Percentiles rank a stretch among this genome's conserved stretches.
Evolutionary conservation across 345 rosid genomes (phyloP).

Genomic region (Boechera divaricarpa): DNA sequence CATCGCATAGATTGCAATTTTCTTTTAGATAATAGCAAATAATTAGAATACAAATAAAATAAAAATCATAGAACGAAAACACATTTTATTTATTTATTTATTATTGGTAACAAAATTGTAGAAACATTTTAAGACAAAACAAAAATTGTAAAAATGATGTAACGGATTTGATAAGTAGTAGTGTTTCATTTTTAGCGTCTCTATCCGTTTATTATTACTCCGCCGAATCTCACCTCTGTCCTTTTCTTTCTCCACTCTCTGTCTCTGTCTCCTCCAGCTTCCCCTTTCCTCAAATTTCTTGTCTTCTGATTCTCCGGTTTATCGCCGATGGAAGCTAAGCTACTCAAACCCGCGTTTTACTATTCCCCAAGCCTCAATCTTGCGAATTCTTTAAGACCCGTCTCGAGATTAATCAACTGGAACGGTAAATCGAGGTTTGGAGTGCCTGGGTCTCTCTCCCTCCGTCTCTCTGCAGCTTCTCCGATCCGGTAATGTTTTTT

Average conservation of each 20-base stretch:
- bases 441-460: constrained; percentile 20
- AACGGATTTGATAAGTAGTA: not conserved
- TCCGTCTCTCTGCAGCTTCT: constrained; percentile 33
- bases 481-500: constrained; percentile 34
- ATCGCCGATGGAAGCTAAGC: constrained; percentile 38
- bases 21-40: not conserved
- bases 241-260: constrained; percentile 19
- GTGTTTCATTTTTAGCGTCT: not conserved
- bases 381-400: constrained; percentile 14
- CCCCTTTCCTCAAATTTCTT: not conserved
- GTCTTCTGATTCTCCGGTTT: constrained; percentile 2
- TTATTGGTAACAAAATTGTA: not conserved
- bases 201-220: constrained; percentile 3
- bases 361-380: constrained; percentile 7
- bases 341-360: constrained; percentile 35
- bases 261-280: constrained; percentile 6
- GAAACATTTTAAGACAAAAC: not conserved
- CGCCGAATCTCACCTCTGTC: constrained; percentile 40
- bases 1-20: not conserved
- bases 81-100: no score
- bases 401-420: not conserved
- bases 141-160: not conserved
- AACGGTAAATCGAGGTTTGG: constrained; percentile 19
- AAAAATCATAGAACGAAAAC: no score
- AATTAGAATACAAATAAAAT: not conserved